Base-by-base conservation (phyloP, 2,329 filamentous ascomycete species). In the Zasmidium angulare region DNA sequence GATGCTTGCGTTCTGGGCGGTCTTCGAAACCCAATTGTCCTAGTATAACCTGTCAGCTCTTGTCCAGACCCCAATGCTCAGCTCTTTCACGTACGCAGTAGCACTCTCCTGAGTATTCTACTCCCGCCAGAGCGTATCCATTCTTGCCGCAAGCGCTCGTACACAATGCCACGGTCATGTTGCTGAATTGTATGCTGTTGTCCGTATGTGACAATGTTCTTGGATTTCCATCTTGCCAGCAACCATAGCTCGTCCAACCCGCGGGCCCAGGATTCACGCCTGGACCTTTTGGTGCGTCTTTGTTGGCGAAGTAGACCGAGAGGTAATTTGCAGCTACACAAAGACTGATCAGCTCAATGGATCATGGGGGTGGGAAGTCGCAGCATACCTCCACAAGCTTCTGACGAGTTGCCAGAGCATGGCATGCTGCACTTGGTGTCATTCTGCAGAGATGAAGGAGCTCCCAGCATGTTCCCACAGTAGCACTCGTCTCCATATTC, bases 51-150 rank as follows among this genome's bases (percentile, higher is more conserved):
- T 69, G 12, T 63, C 64, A 50, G 66, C 36, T 43, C 36, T 43
- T 43, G 3, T 43, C 14, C 6, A 4, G 7, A 17, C n/a, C 6
- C 36, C 36, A 19, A 43, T 9, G 36, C 71, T 43, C 36, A 9
- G 11, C 36, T 43, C 36, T 43, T 43, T 17, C n/a, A 43, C 36
- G n/a, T 43, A 43, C 36, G 14, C 36, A 43, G 57, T 59, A 68
- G 59, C 77, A 78, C 63, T 78, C 71, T 17, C 68, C 69, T 29
- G 69, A 71, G 40, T 67, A 73, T 46, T 74, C 70, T 9, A 72
- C 59, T 29, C 71, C 72, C 31, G 72, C 71, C 19, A 74, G 31
- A 2, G 51, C 55, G 55, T 71, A 75, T 1, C 72, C 71, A 11
- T 63, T 66, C 21, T 52, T 58, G 12, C 53, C 55, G 49, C 72